Base-by-base conservation (phyloP, 163 green algal genomes). In the Scenedesmus sp. region DNA sequence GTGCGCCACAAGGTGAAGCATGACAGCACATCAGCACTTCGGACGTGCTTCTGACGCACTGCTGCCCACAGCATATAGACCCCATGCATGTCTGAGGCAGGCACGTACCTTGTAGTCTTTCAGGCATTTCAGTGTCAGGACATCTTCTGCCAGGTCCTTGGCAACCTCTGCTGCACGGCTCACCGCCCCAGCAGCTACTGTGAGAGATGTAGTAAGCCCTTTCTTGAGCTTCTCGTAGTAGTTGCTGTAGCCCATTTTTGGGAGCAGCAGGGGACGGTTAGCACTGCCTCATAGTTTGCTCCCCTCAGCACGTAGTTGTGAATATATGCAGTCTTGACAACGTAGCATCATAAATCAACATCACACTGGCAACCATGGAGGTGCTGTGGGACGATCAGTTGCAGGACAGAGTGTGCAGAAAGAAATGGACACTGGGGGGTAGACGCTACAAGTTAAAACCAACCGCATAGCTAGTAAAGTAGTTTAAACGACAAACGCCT, bases 41-140 rank as follows among this genome's bases (percentile, higher is more conserved):
- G 66, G 66, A 26, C 26, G 26, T 26, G 26, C 26, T 26, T 26
- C 26, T 26, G 26, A 26, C 26, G 26, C 26, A 46, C 34, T 46
- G 34, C 34, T 1, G 34, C 34, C 66, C n/a, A 26, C 66, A 34
- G 7, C 12, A 15, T 0, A 77, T 0, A 77, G 18, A 8, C 7
- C 18, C 1, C 59, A 64, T 9, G 59, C 9, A 1, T 64, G 8
- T 9, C 59, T 2, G 52, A 52, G 52, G 70, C 70, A 79, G 70
- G 66, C 66, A 13, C 15, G 70, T 83, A 97, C 55, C 6, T 89
- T 84, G 88, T 97, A 97, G 26, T 96, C 92, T 8, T 93, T 91
- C 15, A 96, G 91, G 34, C 86, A 93, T 62, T 94, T 94, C n/a
- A 92, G 88, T 26, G 57, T 59, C 16, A 83, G 89, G 1, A 93